phyloP scores from a whole-genome alignment of 495 filamentous ascomycete species.

The Aspergillus sparsus region DNA sequence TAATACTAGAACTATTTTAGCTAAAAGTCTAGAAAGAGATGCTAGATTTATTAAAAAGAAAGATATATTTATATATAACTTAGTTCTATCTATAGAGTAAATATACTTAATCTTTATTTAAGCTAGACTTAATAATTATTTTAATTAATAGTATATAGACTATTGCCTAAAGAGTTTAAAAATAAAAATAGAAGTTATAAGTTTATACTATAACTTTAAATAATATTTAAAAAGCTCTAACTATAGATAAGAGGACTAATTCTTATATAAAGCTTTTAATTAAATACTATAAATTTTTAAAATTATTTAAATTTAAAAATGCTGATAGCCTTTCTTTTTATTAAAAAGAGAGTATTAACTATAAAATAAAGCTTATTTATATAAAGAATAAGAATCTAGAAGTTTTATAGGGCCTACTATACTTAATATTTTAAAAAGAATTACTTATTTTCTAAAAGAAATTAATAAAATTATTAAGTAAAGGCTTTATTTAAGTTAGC shows the following conservation, averaged over 20 bases:
- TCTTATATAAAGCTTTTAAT: constrained; percentile 7
- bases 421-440: not conserved
- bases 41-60: not conserved
- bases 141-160: not conserved
- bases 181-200: not conserved
- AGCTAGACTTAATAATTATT: not conserved
- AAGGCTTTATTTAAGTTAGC: constrained; percentile 6
- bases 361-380: constrained; percentile 7
- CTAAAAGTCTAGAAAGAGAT: not conserved
- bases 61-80: not conserved
- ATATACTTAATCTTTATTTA: constrained; percentile 1
- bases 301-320: constrained; percentile 10
- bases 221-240: not conserved
- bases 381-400: not conserved
- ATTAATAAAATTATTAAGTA: not conserved
- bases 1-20: not conserved
- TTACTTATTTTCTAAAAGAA: not conserved
- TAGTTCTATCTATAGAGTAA: not conserved
- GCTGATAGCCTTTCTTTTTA: not conserved
- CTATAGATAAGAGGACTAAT: not conserved
- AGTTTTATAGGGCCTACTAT: not conserved
- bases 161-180: not conserved
- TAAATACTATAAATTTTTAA: not conserved
- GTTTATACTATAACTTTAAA: constrained; percentile 2
- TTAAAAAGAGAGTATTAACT: constrained; percentile 1